Evolutionary conservation across 306 rosid species (phyloP), one percentile per base, ranked within the genome.

Genomic region (Inga laurina): DNA sequence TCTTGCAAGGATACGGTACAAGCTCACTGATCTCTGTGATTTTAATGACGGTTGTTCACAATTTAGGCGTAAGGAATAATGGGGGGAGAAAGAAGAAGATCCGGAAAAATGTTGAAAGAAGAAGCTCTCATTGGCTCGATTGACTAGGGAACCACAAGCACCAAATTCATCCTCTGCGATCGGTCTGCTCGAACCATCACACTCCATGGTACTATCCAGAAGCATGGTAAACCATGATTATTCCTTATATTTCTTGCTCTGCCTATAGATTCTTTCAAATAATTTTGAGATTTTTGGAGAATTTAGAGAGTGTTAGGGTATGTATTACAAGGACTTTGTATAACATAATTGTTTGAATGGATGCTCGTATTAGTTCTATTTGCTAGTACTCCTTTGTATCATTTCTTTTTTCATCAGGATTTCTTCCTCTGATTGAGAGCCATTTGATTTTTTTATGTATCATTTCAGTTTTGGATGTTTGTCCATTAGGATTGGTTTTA

Each of bases 331-430:
- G 89, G 87, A 96, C 99, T 62, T 97, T 96, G 16, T 49, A 92
- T 80, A 84, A 90, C 59, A 97, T 97, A 56, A 87, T 96, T 69
- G 97, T 96, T 85, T 96, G 98, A 98, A 93, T 93, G 99, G 99
- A 96, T 84, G 97, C 52, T 79, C 93, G 99, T 2, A 96, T 98
- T 46, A 85, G 93, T 61, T 72, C 93, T 43, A 64, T 96, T 85
- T 96, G 97, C 97, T 87, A 97, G 99, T 93, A 34, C 34, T 46
- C 57, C 12, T 51, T 62, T 41, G 30, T 39, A 6, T 39, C 8
- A 39, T 39, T 39, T 39, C 6, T 1, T 5, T 39, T 39, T 39
- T 39, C 8, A 39, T 39, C 43, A 6, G 8, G 43, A 39, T 39
- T 39, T 39, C 43, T 39, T 39, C 43, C 8, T 39, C 2, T 39